Evolutionary conservation across 768 basidiomycete species (phyloP), one percentile per base, ranked within the genome.

Genomic region (Obba rivulosa): DNA sequence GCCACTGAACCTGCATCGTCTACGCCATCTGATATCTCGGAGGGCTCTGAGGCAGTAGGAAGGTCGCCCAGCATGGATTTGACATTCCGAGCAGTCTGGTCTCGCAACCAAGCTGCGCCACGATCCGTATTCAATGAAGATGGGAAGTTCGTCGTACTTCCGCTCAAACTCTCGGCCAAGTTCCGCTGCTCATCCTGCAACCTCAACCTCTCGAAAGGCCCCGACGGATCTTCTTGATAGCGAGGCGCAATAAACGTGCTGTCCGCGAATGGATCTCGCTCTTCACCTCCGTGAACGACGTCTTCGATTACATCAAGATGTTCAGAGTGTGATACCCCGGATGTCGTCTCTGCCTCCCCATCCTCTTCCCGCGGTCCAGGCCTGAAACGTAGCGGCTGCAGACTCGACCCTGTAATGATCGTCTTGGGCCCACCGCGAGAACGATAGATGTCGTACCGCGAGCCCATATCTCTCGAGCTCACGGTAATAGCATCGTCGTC

Each of bases 401-500:
- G 53, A 46, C 58, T 60, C 1, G 56, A 54, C 11, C 58, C 62
- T 1, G 58, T 55, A 16, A 58, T 46, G 20, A 61, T 56, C 16
- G 62, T 63, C 52, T 56, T 61, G 16, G 62, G 11, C n/a, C n/a
- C n/a, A 14, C 62, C 62, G 17, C 48, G n/a, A 31, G 49, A 36
- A 17, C 48, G 54, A 36, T 49, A 56, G 31, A 52, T 41, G 18
- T 61, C 58, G 53, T 63, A 60, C 34, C 55, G 56, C 34, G 65
- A 62, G 36, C 70, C 69, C 41, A 68, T 70, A 54, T 86, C 84
- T 55, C 78, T 75, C 18, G 86, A 87, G 62, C 85, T 88, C 51
- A 89, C 80, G 0, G 87, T 90, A 34, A 83, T 71, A 2, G 81
- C 78, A 58, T 90, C 85, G 49, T 88, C 87, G 44, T 89, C 88